Evolutionary conservation across 148 eudicot species (phyloP).

Genomic region (Hydrangea macrophylla): DNA sequence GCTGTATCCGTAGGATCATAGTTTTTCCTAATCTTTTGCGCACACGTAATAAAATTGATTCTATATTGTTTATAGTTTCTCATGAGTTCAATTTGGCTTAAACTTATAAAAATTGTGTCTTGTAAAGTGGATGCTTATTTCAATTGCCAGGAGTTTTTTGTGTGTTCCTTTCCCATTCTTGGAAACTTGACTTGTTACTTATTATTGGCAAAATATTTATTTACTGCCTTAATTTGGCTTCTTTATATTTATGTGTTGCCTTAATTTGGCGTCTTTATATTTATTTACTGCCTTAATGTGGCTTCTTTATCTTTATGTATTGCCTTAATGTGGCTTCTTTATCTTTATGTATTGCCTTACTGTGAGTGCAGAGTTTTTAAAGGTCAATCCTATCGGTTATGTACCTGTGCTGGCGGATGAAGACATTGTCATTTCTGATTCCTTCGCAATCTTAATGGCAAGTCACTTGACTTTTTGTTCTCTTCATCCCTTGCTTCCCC

Average conservation of each 20-base stretch:
- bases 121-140: background rate
- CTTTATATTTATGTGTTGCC: too few relatives aligned
- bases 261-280: too few relatives aligned
- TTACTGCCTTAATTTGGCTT: too few relatives aligned
- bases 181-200: background rate
- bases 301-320: too few relatives aligned
- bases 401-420: conserved; percentile 83
- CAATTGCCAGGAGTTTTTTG: background rate
- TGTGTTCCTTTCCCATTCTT: background rate
- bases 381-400: conserved; percentile 70
- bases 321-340: background rate
- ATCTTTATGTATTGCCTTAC: background rate
- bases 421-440: conserved; percentile 62
- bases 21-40: background rate
- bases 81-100: background rate
- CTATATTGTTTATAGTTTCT: background rate
- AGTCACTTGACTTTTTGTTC: conserved; percentile 10
- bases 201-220: too few relatives aligned
- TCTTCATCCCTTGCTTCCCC: background rate
- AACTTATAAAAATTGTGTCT: background rate
- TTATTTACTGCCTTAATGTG: too few relatives aligned
- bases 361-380: conserved; percentile 49
- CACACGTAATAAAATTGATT: background rate
- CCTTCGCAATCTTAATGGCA: conserved; percentile 85
- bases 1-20: too few relatives aligned